phyloP scores from a whole-genome alignment of 371 early-diverging fungal genomes.

The Enteropsectra breve region DNA sequence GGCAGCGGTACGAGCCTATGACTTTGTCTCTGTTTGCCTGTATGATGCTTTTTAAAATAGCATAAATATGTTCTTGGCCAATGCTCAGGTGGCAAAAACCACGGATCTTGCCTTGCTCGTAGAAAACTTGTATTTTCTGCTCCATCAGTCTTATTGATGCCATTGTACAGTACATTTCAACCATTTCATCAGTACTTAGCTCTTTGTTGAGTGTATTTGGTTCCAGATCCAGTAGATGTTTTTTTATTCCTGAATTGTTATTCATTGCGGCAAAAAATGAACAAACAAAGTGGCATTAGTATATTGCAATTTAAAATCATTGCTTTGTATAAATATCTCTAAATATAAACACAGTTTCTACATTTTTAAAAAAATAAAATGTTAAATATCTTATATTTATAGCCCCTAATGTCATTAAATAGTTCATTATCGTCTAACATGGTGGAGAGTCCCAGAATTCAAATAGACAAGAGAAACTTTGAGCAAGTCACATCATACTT shows the following conservation, averaged over 20 bases:
- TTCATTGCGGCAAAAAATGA: background rate
- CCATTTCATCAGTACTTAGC: constrained; percentile 5
- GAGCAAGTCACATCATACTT: no score
- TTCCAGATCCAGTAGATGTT: background rate
- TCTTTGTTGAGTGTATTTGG: background rate
- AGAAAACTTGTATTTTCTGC: constrained; percentile 54
- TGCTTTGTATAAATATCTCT: background rate
- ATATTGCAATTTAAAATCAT: background rate
- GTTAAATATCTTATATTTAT: no score
- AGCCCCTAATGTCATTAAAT: no score
- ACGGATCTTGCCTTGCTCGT: constrained; percentile 84
- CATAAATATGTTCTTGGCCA: constrained; percentile 93
- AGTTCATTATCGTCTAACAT: no score
- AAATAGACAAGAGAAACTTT: no score
- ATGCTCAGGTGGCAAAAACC: constrained; percentile 97
- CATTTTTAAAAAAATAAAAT: no score
- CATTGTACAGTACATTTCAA: constrained; percentile 48
- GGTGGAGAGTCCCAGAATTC: no score
- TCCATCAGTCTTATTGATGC: constrained; percentile 47
- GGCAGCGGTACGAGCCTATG: constrained; percentile 95
- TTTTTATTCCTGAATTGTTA: background rate
- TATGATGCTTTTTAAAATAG: constrained; percentile 80
- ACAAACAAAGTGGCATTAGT: background rate
- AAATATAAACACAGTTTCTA: background rate
- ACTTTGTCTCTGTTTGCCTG: constrained; percentile 74